Conservation (phyloP, 495 filamentous ascomycete species). For the Alectoria sarmentosa region DNA sequence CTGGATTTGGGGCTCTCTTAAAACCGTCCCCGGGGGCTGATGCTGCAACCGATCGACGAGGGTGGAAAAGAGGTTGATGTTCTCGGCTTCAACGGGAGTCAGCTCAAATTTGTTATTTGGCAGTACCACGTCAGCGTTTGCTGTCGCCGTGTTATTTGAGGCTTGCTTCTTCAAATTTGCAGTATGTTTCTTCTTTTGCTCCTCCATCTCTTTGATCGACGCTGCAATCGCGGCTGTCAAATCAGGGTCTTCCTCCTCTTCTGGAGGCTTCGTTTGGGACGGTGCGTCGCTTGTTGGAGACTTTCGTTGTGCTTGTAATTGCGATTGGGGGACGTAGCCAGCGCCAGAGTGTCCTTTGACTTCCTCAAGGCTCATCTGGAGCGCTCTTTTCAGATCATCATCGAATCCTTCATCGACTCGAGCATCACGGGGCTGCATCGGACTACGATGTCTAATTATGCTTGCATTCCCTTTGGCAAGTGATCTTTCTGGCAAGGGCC, state of each 20-base stretch:
- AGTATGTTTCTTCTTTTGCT: slow-evolving; percentile 88
- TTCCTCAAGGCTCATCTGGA: slow-evolving; percentile 96
- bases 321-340: slow-evolving; percentile 62
- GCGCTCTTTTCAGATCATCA: slow-evolving; percentile 83
- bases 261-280: slow-evolving; percentile 36
- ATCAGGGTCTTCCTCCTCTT: slow-evolving; percentile 85
- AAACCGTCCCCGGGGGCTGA: slow-evolving; percentile 88
- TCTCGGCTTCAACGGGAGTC: slow-evolving; percentile 88
- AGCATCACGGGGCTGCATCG: slow-evolving; percentile 85
- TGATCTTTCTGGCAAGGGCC: slow-evolving; percentile 22
- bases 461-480: slow-evolving; percentile 44
- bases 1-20: slow-evolving; percentile 94
- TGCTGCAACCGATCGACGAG: slow-evolving; percentile 92
- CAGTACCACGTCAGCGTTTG: slow-evolving; percentile 36
- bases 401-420: slow-evolving; percentile 85
- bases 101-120: slow-evolving; percentile 93
- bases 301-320: slow-evolving; percentile 33
- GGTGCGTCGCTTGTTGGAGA: slow-evolving; percentile 35
- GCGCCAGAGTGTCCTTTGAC: slow-evolving; percentile 58
- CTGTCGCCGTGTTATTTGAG: slow-evolving; percentile 39
- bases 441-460: slow-evolving; percentile 44
- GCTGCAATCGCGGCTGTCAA: slow-evolving; percentile 94
- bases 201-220: slow-evolving; percentile 95
- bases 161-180: slow-evolving; percentile 70
- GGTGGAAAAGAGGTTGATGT: slow-evolving; percentile 93